Conservation (phyloP, 352 stramenopile species). For the Pythium biforme region DNA sequence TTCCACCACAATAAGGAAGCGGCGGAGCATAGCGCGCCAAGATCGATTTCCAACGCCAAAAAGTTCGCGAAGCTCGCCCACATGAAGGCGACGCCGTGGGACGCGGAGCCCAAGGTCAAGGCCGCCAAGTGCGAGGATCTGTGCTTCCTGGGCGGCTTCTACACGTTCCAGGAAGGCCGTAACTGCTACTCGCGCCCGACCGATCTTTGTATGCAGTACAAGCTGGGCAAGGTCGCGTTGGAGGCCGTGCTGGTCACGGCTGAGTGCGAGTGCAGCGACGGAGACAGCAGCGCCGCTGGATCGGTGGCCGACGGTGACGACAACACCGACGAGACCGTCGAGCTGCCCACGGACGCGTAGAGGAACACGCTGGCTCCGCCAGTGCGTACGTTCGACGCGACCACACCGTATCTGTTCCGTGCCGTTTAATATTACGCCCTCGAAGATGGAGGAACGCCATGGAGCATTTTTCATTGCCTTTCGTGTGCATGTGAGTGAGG, state of each 20-base stretch:
- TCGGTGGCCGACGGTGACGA: slow-evolving; percentile 9
- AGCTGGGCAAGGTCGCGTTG: slow-evolving; percentile 40
- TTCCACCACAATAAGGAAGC: slow-evolving; percentile 9
- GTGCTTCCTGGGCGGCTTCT: slow-evolving; percentile 57
- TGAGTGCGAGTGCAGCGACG: slow-evolving; percentile 45
- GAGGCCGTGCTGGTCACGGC: slow-evolving; percentile 53
- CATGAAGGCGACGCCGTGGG: slow-evolving; percentile 71
- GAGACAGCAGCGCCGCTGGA: slow-evolving; percentile 8
- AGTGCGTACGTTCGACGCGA: no score
- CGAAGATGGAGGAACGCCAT: background rate
- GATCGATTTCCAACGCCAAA: slow-evolving; percentile 13
- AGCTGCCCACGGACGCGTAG: background rate
- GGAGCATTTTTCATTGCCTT: background rate
- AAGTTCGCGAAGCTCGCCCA: slow-evolving; percentile 27
- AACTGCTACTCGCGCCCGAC: slow-evolving; percentile 60
- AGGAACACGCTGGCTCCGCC: no score
- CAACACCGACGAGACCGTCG: slow-evolving; percentile 1
- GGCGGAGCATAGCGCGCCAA: background rate
- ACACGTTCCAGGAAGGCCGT: slow-evolving; percentile 49
- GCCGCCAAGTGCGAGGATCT: slow-evolving; percentile 60
- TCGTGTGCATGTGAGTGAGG: no score
- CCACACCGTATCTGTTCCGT: no score
- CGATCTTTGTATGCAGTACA: slow-evolving; percentile 61
- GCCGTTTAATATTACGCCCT: no score
- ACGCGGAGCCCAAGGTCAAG: slow-evolving; percentile 42